These are phyloP conservation scores for Paxillus involutus DNA, from an alignment of 768 basidiomycete genomes.

Conservation along the genomic window DNA sequence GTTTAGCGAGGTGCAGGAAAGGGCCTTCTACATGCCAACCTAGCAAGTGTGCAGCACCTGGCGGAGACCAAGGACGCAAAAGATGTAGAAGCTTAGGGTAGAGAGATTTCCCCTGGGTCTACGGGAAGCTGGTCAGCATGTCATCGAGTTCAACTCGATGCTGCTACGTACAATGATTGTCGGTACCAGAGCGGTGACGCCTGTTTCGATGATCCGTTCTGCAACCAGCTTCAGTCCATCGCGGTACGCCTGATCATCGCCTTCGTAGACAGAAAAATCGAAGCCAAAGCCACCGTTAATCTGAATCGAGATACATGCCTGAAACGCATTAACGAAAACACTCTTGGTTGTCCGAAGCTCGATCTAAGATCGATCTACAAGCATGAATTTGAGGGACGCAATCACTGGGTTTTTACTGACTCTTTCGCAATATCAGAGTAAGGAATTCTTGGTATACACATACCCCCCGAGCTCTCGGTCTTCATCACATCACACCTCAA, in stretches of 20 bases:
- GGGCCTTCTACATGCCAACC: constrained; percentile 95
- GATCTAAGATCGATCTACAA: too few relatives aligned
- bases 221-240: constrained; percentile 70
- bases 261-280: constrained; percentile 83
- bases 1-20: constrained; percentile 79
- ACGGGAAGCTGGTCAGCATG: not conserved
- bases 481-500: too few relatives aligned
- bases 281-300: constrained; percentile 90
- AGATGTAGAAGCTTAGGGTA: constrained; percentile 71
- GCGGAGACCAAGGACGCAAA: constrained; percentile 64
- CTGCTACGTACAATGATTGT: constrained; percentile 63
- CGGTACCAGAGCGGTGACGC: constrained; percentile 75
- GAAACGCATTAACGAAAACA: too few relatives aligned
- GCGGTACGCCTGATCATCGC: constrained; percentile 65
- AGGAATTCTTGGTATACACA: too few relatives aligned
- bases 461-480: too few relatives aligned
- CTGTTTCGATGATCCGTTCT: constrained; percentile 79
- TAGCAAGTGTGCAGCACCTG: constrained; percentile 67
- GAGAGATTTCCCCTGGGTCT: constrained; percentile 79
- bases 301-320: constrained; percentile 44
- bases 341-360: too few relatives aligned
- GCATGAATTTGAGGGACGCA: too few relatives aligned
- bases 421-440: too few relatives aligned
- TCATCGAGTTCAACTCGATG: not conserved
- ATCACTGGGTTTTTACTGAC: too few relatives aligned